Conservation (phyloP, 1,139 yeast species). For the Arxiozyma telluris region DNA sequence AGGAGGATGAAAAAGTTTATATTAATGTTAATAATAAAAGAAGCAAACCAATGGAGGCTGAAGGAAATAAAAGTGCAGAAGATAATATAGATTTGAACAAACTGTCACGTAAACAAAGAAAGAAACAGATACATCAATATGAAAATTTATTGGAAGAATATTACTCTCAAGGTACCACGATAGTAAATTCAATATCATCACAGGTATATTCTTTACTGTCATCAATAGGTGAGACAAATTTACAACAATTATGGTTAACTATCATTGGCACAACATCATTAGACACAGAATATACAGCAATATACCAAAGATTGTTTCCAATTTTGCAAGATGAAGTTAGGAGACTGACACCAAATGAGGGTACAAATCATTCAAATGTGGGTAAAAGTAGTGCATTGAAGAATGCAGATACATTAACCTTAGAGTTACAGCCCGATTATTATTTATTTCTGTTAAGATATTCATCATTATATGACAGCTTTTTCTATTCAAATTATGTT, state of each 20-base stretch:
- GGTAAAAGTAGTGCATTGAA: constrained; percentile 10
- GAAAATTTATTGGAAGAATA: constrained; percentile 57
- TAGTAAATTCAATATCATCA: constrained; percentile 66
- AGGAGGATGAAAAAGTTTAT: background rate
- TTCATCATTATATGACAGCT: constrained; percentile 88
- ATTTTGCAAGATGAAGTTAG: constrained; percentile 74
- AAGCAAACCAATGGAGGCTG: constrained; percentile 14
- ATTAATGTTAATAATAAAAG: constrained; percentile 23
- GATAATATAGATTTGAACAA: background rate
- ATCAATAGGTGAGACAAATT: constrained; percentile 65
- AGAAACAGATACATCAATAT: constrained; percentile 35
- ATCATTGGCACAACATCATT: constrained; percentile 83
- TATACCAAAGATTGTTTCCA: constrained; percentile 66
- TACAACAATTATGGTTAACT: constrained; percentile 75
- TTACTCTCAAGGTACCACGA: constrained; percentile 74
- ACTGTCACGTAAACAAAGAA: constrained; percentile 29
- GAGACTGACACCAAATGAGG: constrained; percentile 44
- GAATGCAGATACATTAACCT: constrained; percentile 50
- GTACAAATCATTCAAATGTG: constrained; percentile 20
- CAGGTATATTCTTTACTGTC: constrained; percentile 75
- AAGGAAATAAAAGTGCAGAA: constrained; percentile 26
- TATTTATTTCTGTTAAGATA: constrained; percentile 80
- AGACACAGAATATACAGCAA: constrained; percentile 65
- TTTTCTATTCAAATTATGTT: constrained; percentile 80
- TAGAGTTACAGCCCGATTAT: constrained; percentile 74